Percentiles rank a stretch among this genome's conserved stretches.
Conservation (phyloP, 352 stramenopile genomes). For the Pilasporangium apinafurcum region DNA sequence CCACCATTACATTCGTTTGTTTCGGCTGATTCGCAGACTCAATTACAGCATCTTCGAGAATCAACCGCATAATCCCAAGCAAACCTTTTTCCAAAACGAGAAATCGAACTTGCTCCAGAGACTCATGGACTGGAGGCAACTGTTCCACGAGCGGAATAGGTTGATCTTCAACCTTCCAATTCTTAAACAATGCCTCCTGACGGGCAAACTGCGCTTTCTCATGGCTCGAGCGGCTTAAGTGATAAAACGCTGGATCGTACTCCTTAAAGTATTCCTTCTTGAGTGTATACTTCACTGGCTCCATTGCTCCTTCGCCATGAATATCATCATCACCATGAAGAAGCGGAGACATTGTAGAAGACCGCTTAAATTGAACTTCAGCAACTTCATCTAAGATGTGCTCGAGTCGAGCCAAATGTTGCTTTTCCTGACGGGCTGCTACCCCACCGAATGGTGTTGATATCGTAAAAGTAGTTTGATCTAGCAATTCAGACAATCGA, state of each 20-base stretch:
- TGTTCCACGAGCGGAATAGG: slow-evolving; percentile 63
- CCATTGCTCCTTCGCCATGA: slow-evolving; percentile 41
- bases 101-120: slow-evolving; percentile 40
- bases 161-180: slow-evolving; percentile 61
- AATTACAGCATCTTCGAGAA: slow-evolving; percentile 51
- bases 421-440: slow-evolving; percentile 51
- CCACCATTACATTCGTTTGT: slow-evolving; percentile 61
- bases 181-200: slow-evolving; percentile 80
- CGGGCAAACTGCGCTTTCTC: slow-evolving; percentile 75
- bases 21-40: slow-evolving; percentile 17
- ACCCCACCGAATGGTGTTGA: slow-evolving; percentile 62
- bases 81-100: slow-evolving; percentile 61
- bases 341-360: slow-evolving; percentile 22
- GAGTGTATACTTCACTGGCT: slow-evolving; percentile 69
- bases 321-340: slow-evolving; percentile 20
- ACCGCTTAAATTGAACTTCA: slow-evolving; percentile 53
- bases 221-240: slow-evolving; percentile 66
- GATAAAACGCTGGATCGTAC: slow-evolving; percentile 79
- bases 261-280: slow-evolving; percentile 76
- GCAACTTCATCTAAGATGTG: slow-evolving; percentile 66
- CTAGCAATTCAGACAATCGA: slow-evolving; percentile 62
- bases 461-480: slow-evolving; percentile 74
- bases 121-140: slow-evolving; percentile 46
- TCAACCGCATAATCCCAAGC: slow-evolving; percentile 53
- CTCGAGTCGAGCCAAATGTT: slow-evolving; percentile 57